A percentile compares a stretch with the other conserved stretches of the same genome.
These are phyloP conservation scores for Emergomyces orientalis DNA, from an alignment of 2,329 filamentous ascomycete genomes.

Conservation along the genomic window DNA sequence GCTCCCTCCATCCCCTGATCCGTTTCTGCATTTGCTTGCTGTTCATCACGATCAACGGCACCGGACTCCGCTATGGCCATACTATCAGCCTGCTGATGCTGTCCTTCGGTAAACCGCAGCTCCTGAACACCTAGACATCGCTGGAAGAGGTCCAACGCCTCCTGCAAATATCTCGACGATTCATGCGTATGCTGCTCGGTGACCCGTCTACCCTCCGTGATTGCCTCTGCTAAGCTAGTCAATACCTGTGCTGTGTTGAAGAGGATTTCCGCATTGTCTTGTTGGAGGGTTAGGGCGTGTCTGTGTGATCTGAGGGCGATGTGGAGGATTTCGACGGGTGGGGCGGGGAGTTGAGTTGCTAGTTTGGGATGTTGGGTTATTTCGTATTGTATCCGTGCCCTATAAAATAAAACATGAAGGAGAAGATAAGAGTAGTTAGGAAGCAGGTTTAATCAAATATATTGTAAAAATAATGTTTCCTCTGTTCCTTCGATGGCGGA, in stretches of 20 bases:
- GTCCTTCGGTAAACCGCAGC: conserved; percentile 37
- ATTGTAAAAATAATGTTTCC: background rate
- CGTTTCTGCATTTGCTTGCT: conserved; percentile 14
- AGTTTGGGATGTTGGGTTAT: conserved; percentile 58
- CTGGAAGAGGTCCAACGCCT: conserved; percentile 54
- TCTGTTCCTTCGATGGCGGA: background rate
- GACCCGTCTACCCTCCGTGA: conserved; percentile 44
- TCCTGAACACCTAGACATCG: conserved; percentile 48
- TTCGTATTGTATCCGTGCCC: conserved; percentile 60
- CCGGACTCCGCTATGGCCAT: conserved; percentile 33
- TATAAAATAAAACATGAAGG: conserved; percentile 22
- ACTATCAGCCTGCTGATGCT: conserved; percentile 27
- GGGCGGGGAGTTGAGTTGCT: conserved; percentile 47
- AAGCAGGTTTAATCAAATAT: background rate
- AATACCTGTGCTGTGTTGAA: conserved; percentile 66
- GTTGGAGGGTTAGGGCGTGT: conserved; percentile 50
- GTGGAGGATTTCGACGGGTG: conserved; percentile 47
- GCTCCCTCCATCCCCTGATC: conserved; percentile 9
- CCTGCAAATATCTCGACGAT: conserved; percentile 47
- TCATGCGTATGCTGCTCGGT: conserved; percentile 36
- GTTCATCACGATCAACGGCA: conserved; percentile 14
- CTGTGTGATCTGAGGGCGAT: conserved; percentile 56
- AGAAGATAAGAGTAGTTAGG: background rate
- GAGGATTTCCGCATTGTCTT: conserved; percentile 56
- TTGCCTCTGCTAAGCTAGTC: conserved; percentile 54